Conservation (phyloP, 2,329 filamentous ascomycete species). For the Rugonectria rugulosa region DNA sequence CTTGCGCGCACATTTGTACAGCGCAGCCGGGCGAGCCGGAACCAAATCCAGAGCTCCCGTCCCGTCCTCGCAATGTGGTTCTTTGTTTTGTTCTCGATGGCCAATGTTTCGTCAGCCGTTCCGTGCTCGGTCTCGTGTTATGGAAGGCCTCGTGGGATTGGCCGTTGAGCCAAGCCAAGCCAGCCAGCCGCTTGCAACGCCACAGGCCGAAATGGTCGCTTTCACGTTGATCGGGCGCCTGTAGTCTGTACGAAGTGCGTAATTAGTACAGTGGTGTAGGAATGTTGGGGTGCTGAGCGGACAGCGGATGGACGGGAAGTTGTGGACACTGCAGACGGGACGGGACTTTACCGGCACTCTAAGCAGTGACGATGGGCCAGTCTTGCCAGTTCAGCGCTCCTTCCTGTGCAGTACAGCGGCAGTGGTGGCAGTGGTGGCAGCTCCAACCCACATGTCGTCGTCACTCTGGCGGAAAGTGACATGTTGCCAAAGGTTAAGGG, state of each 20-base stretch:
- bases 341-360: background rate
- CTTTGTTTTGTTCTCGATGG: background rate
- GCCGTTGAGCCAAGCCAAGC: background rate
- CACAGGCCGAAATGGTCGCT: constrained; percentile 6
- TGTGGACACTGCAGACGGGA: constrained; percentile 8
- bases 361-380: background rate
- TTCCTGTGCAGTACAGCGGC: background rate
- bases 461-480: background rate
- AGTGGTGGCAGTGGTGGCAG: background rate
- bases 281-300: background rate
- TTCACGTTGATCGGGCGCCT: constrained; percentile 17
- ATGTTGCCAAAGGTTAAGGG: no score
- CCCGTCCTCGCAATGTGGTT: background rate
- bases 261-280: no score
- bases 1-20: constrained; percentile 8
- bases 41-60: background rate
- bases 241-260: background rate
- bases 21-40: constrained; percentile 20
- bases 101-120: background rate
- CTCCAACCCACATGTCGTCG: background rate
- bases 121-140: constrained; percentile 9
- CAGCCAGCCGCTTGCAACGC: constrained; percentile 15
- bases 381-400: no score
- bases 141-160: constrained; percentile 14
- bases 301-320: background rate